A percentile compares a stretch with the other conserved stretches of the same genome.
These are phyloP conservation scores for Zopfochytrium polystomum DNA, from an alignment of 371 early-diverging fungal species.

Conservation along the genomic window DNA sequence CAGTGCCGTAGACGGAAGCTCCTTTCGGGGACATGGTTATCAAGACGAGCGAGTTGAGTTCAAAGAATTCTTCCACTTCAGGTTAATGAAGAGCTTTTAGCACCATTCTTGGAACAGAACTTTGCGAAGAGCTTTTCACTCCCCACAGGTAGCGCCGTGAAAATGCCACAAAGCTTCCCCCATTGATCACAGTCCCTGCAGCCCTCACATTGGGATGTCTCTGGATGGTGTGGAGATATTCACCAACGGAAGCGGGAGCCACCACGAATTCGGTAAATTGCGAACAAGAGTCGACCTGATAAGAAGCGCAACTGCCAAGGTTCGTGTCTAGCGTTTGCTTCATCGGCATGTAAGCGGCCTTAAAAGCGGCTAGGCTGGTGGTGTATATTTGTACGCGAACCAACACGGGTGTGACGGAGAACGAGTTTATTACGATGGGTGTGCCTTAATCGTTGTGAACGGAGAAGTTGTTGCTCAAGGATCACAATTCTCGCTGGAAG, in stretches of 20 bases:
- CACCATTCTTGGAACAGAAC: constrained; percentile 88
- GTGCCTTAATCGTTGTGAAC: constrained; percentile 85
- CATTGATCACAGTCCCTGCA: constrained; percentile 35
- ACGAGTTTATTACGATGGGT: constrained; percentile 95
- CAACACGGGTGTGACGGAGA: constrained; percentile 99
- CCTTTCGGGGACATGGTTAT: constrained; percentile 84
- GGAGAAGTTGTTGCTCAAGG: constrained; percentile 89
- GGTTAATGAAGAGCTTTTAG: constrained; percentile 8
- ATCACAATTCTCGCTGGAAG: constrained; percentile 86
- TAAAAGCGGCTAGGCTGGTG: constrained; percentile 80
- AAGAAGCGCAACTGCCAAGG: constrained; percentile 83
- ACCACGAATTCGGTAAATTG: constrained; percentile 89
- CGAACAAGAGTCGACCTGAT: constrained; percentile 83
- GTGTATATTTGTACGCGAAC: constrained; percentile 93
- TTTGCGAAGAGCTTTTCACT: constrained; percentile 96
- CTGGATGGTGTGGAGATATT: constrained; percentile 96
- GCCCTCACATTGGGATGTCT: constrained; percentile 89
- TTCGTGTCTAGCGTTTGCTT: no score
- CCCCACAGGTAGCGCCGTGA: constrained; percentile 62
- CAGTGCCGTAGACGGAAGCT: not conserved
- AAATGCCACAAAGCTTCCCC: not conserved
- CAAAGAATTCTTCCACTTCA: not conserved
- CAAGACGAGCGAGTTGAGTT: constrained; percentile 61
- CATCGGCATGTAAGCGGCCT: no score
- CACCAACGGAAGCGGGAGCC: constrained; percentile 87